phyloP scores from a whole-genome alignment of 2,329 filamentous ascomycete genomes.

The Colletotrichum sublineola region DNA sequence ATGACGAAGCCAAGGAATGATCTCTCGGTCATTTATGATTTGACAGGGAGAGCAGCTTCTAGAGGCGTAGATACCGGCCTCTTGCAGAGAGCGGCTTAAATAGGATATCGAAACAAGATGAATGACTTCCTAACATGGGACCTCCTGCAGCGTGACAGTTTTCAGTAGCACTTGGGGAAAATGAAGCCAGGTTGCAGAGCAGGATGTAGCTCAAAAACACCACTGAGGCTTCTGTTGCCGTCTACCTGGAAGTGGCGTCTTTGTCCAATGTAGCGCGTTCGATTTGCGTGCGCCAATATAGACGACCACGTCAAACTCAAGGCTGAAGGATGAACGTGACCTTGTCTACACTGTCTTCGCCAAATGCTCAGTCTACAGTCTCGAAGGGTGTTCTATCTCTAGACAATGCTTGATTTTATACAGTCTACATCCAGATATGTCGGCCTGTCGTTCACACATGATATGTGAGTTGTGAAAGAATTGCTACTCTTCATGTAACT shows the following conservation, averaged over 20 bases:
- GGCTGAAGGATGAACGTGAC: background rate
- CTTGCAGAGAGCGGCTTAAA: constrained; percentile 21
- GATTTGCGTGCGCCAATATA: too few relatives aligned
- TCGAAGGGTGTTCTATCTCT: background rate
- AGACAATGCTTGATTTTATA: background rate
- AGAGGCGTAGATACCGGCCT: constrained; percentile 9
- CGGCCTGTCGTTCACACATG: background rate
- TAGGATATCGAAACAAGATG: constrained; percentile 37
- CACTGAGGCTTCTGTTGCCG: background rate
- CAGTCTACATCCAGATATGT: background rate
- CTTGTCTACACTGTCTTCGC: background rate
- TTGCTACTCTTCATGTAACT: background rate
- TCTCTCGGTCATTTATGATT: constrained; percentile 31
- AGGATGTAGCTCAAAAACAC: background rate
- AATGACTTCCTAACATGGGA: constrained; percentile 36
- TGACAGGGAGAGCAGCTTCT: constrained; percentile 21
- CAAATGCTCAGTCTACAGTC: background rate
- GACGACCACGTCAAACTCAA: background rate
- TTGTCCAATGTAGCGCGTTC: background rate
- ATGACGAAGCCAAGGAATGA: constrained; percentile 40
- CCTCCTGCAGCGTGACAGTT: background rate
- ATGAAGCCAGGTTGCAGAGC: background rate
- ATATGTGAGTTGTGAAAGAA: background rate
- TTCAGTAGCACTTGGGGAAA: background rate
- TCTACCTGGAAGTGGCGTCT: background rate